Conservation (phyloP, 257 asterid genomes). For the Echium plantagineum region DNA sequence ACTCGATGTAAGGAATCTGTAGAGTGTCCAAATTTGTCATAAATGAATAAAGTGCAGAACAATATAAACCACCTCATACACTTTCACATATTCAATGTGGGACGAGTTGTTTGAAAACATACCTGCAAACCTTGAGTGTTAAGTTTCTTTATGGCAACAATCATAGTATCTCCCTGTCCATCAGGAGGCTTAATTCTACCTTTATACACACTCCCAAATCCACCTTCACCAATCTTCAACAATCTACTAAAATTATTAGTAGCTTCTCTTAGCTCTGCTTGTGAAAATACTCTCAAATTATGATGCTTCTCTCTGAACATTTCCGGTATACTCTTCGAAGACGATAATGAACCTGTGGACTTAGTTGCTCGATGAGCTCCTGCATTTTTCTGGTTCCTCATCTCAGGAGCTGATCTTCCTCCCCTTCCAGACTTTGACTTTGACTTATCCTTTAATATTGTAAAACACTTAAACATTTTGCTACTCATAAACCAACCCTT, state of each 20-base stretch:
- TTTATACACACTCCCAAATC: conserved; percentile 85
- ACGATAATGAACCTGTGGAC: conserved; percentile 54
- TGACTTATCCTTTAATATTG: conserved; percentile 10
- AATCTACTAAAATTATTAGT: conserved; percentile 49
- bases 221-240: conserved; percentile 31
- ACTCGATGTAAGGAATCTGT: too few relatives aligned
- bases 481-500: neutral
- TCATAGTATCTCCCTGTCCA: conserved; percentile 29
- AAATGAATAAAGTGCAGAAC: too few relatives aligned
- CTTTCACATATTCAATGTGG: too few relatives aligned
- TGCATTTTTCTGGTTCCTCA: conserved; percentile 19
- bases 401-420: conserved; percentile 57
- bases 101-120: neutral
- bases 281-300: conserved; percentile 46
- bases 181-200: conserved; percentile 36
- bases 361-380: conserved; percentile 27
- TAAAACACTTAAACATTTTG: conserved; percentile 49
- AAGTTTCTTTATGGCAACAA: conserved; percentile 79
- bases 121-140: conserved; percentile 76
- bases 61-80: too few relatives aligned
- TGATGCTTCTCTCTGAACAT: conserved; percentile 57
- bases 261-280: conserved; percentile 57
- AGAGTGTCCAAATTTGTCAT: too few relatives aligned
- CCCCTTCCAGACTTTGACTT: conserved; percentile 17
- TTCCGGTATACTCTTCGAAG: conserved; percentile 52